phyloP scores from a whole-genome alignment of 1,284 basidiomycete genomes.

The Naganishia albida region DNA sequence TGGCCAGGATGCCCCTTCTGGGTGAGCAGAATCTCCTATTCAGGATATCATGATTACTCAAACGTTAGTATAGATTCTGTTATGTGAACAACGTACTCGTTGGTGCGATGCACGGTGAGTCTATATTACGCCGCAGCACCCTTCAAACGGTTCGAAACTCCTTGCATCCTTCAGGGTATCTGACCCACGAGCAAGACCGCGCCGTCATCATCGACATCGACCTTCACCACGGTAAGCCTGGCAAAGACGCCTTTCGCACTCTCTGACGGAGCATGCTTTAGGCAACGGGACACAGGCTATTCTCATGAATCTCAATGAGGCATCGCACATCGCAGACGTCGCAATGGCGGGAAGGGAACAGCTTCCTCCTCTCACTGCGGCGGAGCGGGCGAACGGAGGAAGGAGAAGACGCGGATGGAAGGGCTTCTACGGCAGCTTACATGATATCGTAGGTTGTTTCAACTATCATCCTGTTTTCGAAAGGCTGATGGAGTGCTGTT shows the following conservation, averaged over 20 bases:
- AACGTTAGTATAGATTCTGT: constrained; percentile 62
- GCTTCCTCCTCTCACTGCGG: constrained; percentile 33
- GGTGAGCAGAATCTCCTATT: too few species aligned
- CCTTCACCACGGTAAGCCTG: constrained; percentile 74
- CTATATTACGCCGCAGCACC: not conserved
- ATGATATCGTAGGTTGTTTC: constrained; percentile 68
- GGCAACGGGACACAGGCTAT: constrained; percentile 93
- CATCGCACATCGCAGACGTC: constrained; percentile 69
- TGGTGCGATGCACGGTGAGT: constrained; percentile 80
- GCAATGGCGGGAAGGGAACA: constrained; percentile 57
- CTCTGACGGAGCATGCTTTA: constrained; percentile 43
- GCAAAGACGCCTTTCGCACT: not conserved
- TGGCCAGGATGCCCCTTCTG: constrained; percentile 80
- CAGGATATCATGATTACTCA: not conserved
- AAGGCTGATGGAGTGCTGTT: not conserved
- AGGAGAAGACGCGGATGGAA: constrained; percentile 60
- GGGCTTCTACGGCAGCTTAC: constrained; percentile 83
- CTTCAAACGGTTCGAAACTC: not conserved
- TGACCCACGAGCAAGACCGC: constrained; percentile 74
- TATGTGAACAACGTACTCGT: constrained; percentile 92
- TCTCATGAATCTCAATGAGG: constrained; percentile 87
- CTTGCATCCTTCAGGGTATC: constrained; percentile 64
- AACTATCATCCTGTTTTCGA: constrained; percentile 28
- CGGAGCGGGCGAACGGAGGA: constrained; percentile 50
- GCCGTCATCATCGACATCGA: constrained; percentile 91